Percentiles rank a stretch among this genome's conserved stretches.
Evolutionary conservation across 768 basidiomycete genomes (phyloP).

Genomic region (Podaxis pistillaris): DNA sequence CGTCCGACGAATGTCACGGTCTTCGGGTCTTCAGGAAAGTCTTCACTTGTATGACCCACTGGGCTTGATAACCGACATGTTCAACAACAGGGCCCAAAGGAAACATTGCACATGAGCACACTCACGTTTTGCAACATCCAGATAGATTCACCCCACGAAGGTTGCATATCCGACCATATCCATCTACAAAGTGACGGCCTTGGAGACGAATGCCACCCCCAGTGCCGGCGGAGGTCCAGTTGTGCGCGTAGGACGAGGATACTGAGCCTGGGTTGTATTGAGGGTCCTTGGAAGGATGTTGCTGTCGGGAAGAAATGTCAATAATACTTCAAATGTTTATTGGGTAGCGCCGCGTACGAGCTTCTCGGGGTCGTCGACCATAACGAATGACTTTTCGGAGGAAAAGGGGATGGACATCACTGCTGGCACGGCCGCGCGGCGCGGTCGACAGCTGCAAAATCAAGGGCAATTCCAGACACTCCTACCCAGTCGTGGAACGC

Average conservation of each 20-base stretch:
- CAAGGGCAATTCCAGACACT: background rate
- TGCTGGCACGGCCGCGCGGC: background rate
- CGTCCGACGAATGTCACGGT: constrained; percentile 83
- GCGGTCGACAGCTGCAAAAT: background rate
- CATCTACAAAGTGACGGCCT: constrained; percentile 83
- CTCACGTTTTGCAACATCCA: constrained; percentile 80
- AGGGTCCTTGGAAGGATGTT: constrained; percentile 47
- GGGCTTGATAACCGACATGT: constrained; percentile 44
- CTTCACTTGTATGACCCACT: constrained; percentile 59
- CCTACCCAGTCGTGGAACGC: too few relatives aligned
- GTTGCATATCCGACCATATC: constrained; percentile 73
- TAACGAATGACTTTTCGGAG: constrained; percentile 7
- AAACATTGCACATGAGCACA: constrained; percentile 15
- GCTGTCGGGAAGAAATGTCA: background rate
- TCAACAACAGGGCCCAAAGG: constrained; percentile 3
- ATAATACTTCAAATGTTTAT: background rate
- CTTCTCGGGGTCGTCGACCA: constrained; percentile 4
- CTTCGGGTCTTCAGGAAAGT: constrained; percentile 64
- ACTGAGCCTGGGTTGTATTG: constrained; percentile 47
- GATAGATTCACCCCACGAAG: constrained; percentile 86
- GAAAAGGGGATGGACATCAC: background rate
- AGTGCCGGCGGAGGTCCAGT: constrained; percentile 62
- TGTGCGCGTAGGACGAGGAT: constrained; percentile 58
- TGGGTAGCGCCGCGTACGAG: constrained; percentile 6
- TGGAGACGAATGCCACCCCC: constrained; percentile 55